A percentile compares a stretch with the other conserved stretches of the same genome.
phyloP scores from a whole-genome alignment of 495 filamentous ascomycete species.

The Daldinia bambusicola region DNA sequence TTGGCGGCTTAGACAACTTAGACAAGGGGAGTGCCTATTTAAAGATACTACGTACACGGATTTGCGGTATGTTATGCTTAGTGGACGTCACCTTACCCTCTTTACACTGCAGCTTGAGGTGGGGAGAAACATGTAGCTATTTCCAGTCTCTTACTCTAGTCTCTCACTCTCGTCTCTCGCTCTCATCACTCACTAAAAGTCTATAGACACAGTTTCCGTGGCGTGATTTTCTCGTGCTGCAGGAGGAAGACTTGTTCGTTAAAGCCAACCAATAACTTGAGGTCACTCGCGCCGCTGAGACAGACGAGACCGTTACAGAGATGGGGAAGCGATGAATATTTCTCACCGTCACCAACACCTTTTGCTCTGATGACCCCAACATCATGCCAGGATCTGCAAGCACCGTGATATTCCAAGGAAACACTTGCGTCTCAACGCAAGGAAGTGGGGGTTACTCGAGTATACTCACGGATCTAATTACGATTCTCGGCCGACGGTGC shows the following conservation, averaged over 20 bases:
- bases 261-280: background rate
- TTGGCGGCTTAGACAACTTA: background rate
- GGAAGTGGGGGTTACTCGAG: slow-evolving; percentile 30
- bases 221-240: slow-evolving; percentile 7
- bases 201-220: background rate
- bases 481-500: slow-evolving; percentile 32
- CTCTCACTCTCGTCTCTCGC: no score
- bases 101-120: background rate
- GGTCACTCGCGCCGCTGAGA: slow-evolving; percentile 1
- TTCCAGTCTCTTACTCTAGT: background rate
- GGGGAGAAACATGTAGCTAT: background rate
- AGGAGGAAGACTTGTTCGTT: background rate
- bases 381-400: slow-evolving; percentile 39
- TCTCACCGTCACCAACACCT: slow-evolving; percentile 20
- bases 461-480: slow-evolving; percentile 20
- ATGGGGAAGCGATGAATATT: slow-evolving; percentile 11
- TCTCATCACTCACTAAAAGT: no score
- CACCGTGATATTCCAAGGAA: slow-evolving; percentile 34
- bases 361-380: slow-evolving; percentile 25
- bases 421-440: slow-evolving; percentile 30
- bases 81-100: background rate
- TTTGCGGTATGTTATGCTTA: background rate
- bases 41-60: background rate
- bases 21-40: background rate
- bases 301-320: background rate